Evolutionary conservation across 768 basidiomycete genomes (phyloP), one percentile per base, ranked within the genome.

Genomic region (Mycena rosella): DNA sequence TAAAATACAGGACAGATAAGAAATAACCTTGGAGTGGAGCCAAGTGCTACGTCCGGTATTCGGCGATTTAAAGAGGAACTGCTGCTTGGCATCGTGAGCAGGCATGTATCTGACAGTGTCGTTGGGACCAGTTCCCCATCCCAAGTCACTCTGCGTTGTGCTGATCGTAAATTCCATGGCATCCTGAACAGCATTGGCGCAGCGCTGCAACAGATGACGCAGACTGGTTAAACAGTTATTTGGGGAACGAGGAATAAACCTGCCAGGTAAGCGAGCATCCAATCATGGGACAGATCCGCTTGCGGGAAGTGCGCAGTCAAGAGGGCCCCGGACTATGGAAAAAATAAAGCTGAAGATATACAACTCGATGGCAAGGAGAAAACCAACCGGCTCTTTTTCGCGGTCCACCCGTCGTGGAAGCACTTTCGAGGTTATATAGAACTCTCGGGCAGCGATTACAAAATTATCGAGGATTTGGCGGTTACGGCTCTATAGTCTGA

Each of bases 211-310:
- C 20, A 38, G 13, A 34, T 20, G 5, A 18, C 4, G 10, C 26
- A 32, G 20, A 15, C n/a, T n/a, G n/a, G n/a, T n/a, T n/a, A n/a
- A n/a, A n/a, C n/a, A n/a, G n/a, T n/a, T n/a, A n/a, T n/a, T n/a
- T n/a, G n/a, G n/a, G n/a, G 24, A 27, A 27, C 17, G 22, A 5
- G 3, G 17, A 3, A 17, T 20, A 15, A 7, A 29, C 61, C 10
- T 27, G 66, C 69, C 5, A 70, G 51, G 34, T 63, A 70, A 13
- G 60, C 65, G 8, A 70, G 51, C 45, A 70, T 66, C 69, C 69
- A 70, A 30, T 70, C 65, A 45, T 66, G 56, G 10, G 69, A 24
- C 5, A 48, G 20, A 36, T 70, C 69, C 2, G 49, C 42, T 42
- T 70, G 69, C 17, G 47, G 26, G 49, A 70, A 70, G 8, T 32